Base-by-base conservation (phyloP, 208 protist species). In the Crithidia sp. region DNA sequence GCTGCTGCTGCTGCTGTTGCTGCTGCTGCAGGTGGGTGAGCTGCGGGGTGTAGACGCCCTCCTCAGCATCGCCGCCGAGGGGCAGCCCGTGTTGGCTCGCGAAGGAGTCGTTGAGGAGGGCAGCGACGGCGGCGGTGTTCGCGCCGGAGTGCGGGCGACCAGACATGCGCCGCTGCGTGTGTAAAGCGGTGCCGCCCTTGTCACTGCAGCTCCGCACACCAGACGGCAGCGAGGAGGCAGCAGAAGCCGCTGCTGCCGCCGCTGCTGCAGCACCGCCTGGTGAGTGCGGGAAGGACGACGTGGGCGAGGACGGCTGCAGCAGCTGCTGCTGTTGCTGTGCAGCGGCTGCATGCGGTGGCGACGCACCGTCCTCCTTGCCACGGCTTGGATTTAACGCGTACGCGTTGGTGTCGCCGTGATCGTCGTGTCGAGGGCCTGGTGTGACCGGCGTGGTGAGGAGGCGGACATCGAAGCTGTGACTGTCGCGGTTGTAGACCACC, bases 91-190 rank as follows among this genome's bases (percentile, higher is more conserved):
- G 67, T 36, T 55, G 65, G 45, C 73, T 67, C 5, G 72, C 61
- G 55, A 82, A 77, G n/a, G 77, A 82, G 54, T 71, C 67, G 40
- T 71, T 71, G 9, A 77, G 53, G 49, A 59, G 49, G 12, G 36
- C 39, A 7, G 52, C 63, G 3, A 57, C 63, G 13, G 63, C 52
- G 5, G 7, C 52, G 0, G 39, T 28, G 63, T 45, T 37, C 28
- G 28, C 28, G 28, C 28, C 28, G 45, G 45, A 13, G 45, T 49
- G 45, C 45, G 45, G 45, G 28, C 28, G 28, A 28, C 28, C 28
- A 28, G 28, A 14, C 45, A 49, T 49, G 45, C 45, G 7, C 55
- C 7, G 17, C 36, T n/a, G 17, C 14, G 36, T 60, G 55, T n/a
- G 17, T 28, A 16, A n/a, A 17, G 17, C 14, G 55, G 55, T 60